Evolutionary conservation across 1,139 yeast species (phyloP).

Genomic region (Kodamaea plutei): DNA sequence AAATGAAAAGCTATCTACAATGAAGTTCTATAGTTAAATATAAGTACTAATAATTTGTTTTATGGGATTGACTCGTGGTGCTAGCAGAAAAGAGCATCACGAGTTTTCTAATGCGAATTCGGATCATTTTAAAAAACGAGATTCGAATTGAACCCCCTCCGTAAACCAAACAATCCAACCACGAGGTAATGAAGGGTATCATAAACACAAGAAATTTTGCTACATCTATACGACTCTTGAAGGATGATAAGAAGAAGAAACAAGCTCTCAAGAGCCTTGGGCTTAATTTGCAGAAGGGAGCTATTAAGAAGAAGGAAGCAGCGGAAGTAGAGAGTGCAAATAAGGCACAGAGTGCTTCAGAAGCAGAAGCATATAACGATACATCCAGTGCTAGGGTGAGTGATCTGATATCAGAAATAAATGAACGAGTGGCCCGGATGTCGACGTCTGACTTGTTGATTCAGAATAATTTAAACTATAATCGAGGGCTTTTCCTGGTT

Average conservation of each 20-base stretch:
- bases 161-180: neutral
- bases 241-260: conserved; percentile 23
- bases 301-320: conserved; percentile 15
- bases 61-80: no score
- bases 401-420: conserved; percentile 13
- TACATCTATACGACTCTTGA: conserved; percentile 3
- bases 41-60: no score
- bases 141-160: no score
- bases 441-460: conserved; percentile 34
- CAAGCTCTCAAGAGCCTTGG: conserved; percentile 25
- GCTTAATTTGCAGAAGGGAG: conserved; percentile 27
- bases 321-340: conserved; percentile 1
- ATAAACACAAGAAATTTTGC: neutral
- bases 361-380: neutral
- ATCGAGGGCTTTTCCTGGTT: conserved; percentile 32
- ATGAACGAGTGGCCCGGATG: conserved; percentile 27
- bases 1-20: no score
- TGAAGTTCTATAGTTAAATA: no score
- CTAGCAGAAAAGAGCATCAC: no score
- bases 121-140: no score
- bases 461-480: conserved; percentile 38
- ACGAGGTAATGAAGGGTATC: neutral
- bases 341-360: conserved; percentile 1
- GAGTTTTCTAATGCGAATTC: no score
- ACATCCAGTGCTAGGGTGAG: no score